A percentile compares a stretch with the other conserved stretches of the same genome.
Evolutionary conservation across 352 stramenopile species (phyloP).

Genomic region (Phytophthora cajani): DNA sequence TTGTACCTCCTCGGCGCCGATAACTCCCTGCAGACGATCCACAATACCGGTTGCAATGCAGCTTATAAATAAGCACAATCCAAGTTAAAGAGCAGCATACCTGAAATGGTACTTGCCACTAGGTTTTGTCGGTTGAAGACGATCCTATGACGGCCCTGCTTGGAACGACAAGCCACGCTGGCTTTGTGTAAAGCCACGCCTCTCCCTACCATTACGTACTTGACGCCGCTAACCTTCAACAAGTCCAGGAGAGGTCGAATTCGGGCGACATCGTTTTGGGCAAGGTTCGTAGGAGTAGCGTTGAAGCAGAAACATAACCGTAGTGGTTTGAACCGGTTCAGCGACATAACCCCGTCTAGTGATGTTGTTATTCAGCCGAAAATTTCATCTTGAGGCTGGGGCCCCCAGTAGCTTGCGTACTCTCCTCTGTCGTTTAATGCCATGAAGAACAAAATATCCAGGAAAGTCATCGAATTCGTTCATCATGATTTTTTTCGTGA

Average conservation of each 20-base stretch:
- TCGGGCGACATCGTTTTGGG: not conserved
- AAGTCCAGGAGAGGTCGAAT: not conserved
- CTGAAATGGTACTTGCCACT: not conserved
- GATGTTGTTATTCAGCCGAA: not conserved
- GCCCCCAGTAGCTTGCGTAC: not conserved
- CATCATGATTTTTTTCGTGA: too few relatives aligned
- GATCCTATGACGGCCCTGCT: not conserved
- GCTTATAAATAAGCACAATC: not conserved
- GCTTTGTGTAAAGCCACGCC: too few relatives aligned
- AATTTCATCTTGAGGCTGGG: not conserved
- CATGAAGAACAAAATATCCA: not conserved
- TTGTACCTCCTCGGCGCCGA: conserved; percentile 1
- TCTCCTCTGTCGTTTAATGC: not conserved
- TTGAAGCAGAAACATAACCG: not conserved
- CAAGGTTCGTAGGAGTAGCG: not conserved
- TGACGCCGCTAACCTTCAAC: not conserved
- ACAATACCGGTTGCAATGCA: not conserved
- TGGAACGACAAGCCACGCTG: not conserved
- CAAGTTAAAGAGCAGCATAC: not conserved
- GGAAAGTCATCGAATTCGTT: not conserved
- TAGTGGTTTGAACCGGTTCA: not conserved
- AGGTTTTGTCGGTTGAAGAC: not conserved
- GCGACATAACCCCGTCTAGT: not conserved
- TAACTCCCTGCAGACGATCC: not conserved
- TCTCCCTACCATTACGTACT: not conserved